A percentile compares a stretch with the other conserved stretches of the same genome.
These are phyloP conservation scores for Phalaenopsis aphrodite DNA, from an alignment of 106 monocot species.

Conservation along the genomic window DNA sequence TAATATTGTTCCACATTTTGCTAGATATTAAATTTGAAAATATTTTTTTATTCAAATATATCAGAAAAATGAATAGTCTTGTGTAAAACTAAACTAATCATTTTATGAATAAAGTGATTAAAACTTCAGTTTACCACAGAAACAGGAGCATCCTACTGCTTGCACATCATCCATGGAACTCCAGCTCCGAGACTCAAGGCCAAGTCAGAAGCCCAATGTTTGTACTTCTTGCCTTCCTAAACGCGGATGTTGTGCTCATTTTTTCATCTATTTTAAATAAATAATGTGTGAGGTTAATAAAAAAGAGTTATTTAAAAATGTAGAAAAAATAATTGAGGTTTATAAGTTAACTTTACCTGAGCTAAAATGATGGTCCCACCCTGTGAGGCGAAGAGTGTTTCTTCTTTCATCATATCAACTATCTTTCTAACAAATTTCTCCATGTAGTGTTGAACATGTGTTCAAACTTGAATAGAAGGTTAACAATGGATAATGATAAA, in stretches of 20 bases:
- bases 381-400: constrained; percentile 40
- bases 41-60: no score
- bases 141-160: constrained; percentile 61
- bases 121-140: constrained; percentile 37
- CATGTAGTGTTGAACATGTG: constrained; percentile 25
- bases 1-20: no score
- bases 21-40: no score
- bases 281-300: neutral
- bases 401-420: constrained; percentile 35
- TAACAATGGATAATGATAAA: neutral
- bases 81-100: neutral
- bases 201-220: constrained; percentile 64
- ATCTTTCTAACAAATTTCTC: constrained; percentile 24
- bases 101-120: neutral
- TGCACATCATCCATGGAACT: constrained; percentile 90
- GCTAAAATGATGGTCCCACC: constrained; percentile 50
- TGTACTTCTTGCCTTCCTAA: constrained; percentile 41
- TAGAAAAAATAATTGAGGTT: neutral
- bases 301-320: neutral
- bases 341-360: constrained; percentile 12
- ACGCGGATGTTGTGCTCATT: constrained; percentile 63
- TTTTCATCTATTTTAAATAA: constrained; percentile 49
- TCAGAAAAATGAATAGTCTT: no score
- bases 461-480: neutral
- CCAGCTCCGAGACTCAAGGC: constrained; percentile 38